phyloP scores from a whole-genome alignment of 1,284 basidiomycete genomes.

The Anthracocystis setariae region DNA sequence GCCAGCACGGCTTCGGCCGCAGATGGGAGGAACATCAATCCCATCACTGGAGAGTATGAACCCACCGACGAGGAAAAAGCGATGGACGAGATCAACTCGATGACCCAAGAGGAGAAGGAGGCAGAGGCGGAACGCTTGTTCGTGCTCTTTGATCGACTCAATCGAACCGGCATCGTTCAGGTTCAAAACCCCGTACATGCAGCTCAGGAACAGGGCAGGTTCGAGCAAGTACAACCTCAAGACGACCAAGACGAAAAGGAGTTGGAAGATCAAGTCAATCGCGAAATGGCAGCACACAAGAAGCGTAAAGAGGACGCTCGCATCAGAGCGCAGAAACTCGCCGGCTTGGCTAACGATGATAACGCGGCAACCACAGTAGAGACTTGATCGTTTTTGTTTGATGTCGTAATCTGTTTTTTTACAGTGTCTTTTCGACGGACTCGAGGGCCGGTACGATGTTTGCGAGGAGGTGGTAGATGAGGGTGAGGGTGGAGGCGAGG shows the following conservation, averaged over 20 bases:
- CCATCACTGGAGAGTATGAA: slow-evolving; percentile 57
- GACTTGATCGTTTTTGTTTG: too few species aligned
- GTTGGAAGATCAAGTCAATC: slow-evolving; percentile 35
- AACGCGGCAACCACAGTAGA: too few species aligned
- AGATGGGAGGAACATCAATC: slow-evolving; percentile 42
- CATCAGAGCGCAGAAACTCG: slow-evolving; percentile 23
- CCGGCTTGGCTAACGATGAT: background rate
- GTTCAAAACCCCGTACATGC: slow-evolving; percentile 49
- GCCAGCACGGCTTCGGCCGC: background rate
- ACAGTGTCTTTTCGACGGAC: slow-evolving; percentile 8
- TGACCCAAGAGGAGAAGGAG: slow-evolving; percentile 60
- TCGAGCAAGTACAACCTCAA: slow-evolving; percentile 40
- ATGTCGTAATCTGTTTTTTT: slow-evolving; percentile 2
- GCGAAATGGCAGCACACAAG: slow-evolving; percentile 32
- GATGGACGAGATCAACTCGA: slow-evolving; percentile 33
- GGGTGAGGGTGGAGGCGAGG: background rate
- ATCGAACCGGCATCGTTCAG: slow-evolving; percentile 55
- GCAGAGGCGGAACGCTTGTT: slow-evolving; percentile 57
- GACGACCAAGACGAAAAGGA: slow-evolving; percentile 35
- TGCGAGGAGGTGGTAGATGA: slow-evolving; percentile 8
- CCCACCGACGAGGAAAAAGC: slow-evolving; percentile 41
- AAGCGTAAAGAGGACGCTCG: slow-evolving; percentile 33
- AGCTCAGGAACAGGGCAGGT: slow-evolving; percentile 32
- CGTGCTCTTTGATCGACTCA: slow-evolving; percentile 58
- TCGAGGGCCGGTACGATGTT: slow-evolving; percentile 13